Conservation (phyloP, 495 filamentous ascomycete species). For the Cryomyces minteri region DNA sequence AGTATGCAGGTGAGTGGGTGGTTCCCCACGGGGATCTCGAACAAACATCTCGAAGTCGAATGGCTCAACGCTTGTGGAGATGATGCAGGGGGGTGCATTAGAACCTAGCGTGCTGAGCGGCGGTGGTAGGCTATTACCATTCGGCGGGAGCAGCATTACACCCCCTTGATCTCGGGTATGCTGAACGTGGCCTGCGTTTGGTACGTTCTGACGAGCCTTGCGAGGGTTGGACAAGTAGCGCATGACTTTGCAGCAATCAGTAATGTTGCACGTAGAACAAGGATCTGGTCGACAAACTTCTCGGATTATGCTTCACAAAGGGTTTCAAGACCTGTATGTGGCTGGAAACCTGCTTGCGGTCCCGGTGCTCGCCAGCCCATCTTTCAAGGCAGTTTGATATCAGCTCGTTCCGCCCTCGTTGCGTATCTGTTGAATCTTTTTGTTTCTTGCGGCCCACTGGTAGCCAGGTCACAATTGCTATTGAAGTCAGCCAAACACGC, state of each 20-base stretch:
- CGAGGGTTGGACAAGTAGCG: neutral
- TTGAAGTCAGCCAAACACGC: neutral
- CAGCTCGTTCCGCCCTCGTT: constrained; percentile 77
- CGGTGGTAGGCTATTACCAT: neutral
- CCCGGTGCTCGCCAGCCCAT: constrained; percentile 43
- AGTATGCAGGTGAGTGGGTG: constrained; percentile 8
- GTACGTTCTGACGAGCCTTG: no score
- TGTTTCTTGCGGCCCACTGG: constrained; percentile 62
- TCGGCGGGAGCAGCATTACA: no score
- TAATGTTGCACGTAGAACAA: neutral
- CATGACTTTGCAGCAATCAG: neutral
- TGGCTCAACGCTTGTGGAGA: constrained; percentile 7
- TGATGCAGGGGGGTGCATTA: neutral
- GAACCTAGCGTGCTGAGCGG: neutral
- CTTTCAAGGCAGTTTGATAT: constrained; percentile 67
- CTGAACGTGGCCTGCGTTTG: no score
- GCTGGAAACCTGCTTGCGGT: constrained; percentile 83
- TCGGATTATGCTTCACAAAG: constrained; percentile 44
- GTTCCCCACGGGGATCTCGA: constrained; percentile 5
- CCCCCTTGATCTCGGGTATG: no score
- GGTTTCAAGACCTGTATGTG: constrained; percentile 94
- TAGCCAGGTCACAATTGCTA: constrained; percentile 65
- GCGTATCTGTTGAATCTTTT: constrained; percentile 33
- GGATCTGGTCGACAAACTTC: constrained; percentile 22
- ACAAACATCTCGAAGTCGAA: constrained; percentile 18